These are phyloP conservation scores for Aspergillaceae sp. DNA, from an alignment of 2,329 filamentous ascomycete genomes.

Conservation along the genomic window DNA sequence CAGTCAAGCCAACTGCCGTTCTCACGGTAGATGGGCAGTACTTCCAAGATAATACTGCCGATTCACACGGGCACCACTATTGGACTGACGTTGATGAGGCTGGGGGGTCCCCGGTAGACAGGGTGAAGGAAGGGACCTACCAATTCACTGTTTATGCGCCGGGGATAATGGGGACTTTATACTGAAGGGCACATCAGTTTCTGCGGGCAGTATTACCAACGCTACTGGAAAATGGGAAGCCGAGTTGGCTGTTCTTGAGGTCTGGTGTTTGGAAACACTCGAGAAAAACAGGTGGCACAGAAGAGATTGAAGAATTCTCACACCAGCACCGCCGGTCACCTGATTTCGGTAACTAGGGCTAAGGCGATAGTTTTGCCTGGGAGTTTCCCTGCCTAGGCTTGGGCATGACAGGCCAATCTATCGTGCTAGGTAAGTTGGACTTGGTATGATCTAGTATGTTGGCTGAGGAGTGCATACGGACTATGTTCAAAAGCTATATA, in stretches of 20 bases:
- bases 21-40: conserved; percentile 45
- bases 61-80: conserved; percentile 52
- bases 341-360: no score
- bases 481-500: no score
- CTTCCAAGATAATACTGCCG: conserved; percentile 52
- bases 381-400: no score
- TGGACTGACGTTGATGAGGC: conserved; percentile 46
- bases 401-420: no score
- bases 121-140: conserved; percentile 51
- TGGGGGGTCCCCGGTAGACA: conserved; percentile 45
- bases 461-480: no score
- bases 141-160: conserved; percentile 56
- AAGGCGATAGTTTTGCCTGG: no score
- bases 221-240: conserved; percentile 41
- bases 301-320: no score
- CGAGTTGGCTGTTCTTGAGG: conserved; percentile 49
- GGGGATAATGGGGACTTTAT: conserved; percentile 53
- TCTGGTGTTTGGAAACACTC: conserved; percentile 56
- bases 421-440: no score
- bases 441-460: no score
- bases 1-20: conserved; percentile 47
- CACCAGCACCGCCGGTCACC: no score
- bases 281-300: no score
- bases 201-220: conserved; percentile 33
- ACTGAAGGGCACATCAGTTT: conserved; percentile 44